These are phyloP conservation scores for Datisca glomerata DNA, from an alignment of 306 rosid species.

Conservation along the genomic window DNA sequence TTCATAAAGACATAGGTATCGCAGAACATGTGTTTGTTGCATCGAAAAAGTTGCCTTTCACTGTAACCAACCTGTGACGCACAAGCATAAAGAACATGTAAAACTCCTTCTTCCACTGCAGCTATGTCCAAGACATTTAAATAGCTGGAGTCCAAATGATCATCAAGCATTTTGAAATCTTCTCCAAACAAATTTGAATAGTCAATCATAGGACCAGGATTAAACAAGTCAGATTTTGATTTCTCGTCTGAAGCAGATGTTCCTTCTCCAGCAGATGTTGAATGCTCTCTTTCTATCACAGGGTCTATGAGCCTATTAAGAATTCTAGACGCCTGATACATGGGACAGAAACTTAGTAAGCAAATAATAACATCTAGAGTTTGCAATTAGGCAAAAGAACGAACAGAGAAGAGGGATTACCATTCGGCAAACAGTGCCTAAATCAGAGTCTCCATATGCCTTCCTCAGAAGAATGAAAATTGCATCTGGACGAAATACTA, in stretches of 20 bases:
- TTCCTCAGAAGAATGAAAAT: conserved; percentile 70
- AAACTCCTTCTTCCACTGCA: conserved; percentile 85
- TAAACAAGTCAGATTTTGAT: conserved; percentile 34
- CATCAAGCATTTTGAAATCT: conserved; percentile 61
- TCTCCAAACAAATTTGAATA: conserved; percentile 81
- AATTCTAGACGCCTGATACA: conserved; percentile 68
- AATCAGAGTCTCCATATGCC: conserved; percentile 76
- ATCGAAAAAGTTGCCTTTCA: conserved; percentile 16
- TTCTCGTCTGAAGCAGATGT: conserved; percentile 40
- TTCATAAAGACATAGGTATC: conserved; percentile 5
- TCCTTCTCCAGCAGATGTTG: conserved; percentile 36
- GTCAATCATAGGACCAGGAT: conserved; percentile 37
- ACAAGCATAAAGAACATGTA: conserved; percentile 80
- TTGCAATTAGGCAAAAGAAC: conserved; percentile 8
- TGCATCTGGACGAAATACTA: conserved; percentile 66
- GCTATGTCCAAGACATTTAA: conserved; percentile 65
- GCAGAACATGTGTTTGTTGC: not conserved
- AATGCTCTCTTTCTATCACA: conserved; percentile 31
- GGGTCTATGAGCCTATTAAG: conserved; percentile 65
- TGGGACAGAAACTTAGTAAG: conserved; percentile 13
- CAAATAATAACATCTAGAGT: conserved; percentile 10
- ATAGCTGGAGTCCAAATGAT: conserved; percentile 68
- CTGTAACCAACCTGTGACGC: conserved; percentile 71
- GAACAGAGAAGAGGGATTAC: conserved; percentile 27
- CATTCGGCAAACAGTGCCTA: conserved; percentile 73